These are phyloP conservation scores for Neoascochyta sp. DNA, from an alignment of 2,329 filamentous ascomycete species.

Conservation along the genomic window DNA sequence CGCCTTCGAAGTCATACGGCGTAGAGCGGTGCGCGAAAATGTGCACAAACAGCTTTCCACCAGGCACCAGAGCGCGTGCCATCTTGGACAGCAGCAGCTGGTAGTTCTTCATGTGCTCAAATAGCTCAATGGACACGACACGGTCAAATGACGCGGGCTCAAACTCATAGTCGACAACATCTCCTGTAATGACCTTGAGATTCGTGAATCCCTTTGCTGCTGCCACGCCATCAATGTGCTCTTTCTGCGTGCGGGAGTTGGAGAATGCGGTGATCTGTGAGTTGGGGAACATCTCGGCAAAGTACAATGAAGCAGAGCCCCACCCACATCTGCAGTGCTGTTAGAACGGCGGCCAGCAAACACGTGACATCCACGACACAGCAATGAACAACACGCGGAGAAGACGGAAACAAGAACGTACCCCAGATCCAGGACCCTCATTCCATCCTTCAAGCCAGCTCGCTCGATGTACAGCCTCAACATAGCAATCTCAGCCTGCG, in stretches of 20 bases:
- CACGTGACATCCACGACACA: too few relatives aligned
- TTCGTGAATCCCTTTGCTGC: constrained; percentile 56
- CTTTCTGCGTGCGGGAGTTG: constrained; percentile 66
- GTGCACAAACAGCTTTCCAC: constrained; percentile 67
- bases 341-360: too few relatives aligned
- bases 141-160: constrained; percentile 57
- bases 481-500: constrained; percentile 65
- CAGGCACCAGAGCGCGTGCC: constrained; percentile 55
- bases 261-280: constrained; percentile 64
- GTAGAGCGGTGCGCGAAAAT: constrained; percentile 63
- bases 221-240: constrained; percentile 61
- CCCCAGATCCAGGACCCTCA: constrained; percentile 61
- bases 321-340: constrained; percentile 57
- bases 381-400: background rate
- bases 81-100: constrained; percentile 64
- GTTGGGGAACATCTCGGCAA: constrained; percentile 62
- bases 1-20: constrained; percentile 67
- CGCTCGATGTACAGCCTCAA: constrained; percentile 59
- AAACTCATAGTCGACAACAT: constrained; percentile 65
- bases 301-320: constrained; percentile 63
- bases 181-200: constrained; percentile 61
- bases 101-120: constrained; percentile 77
- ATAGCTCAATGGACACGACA: constrained; percentile 66
- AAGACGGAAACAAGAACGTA: constrained; percentile 29
- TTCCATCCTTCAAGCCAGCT: constrained; percentile 57